These are phyloP conservation scores for Chenopodium quinoa DNA, from an alignment of 148 eudicot species.

Conservation along the genomic window DNA sequence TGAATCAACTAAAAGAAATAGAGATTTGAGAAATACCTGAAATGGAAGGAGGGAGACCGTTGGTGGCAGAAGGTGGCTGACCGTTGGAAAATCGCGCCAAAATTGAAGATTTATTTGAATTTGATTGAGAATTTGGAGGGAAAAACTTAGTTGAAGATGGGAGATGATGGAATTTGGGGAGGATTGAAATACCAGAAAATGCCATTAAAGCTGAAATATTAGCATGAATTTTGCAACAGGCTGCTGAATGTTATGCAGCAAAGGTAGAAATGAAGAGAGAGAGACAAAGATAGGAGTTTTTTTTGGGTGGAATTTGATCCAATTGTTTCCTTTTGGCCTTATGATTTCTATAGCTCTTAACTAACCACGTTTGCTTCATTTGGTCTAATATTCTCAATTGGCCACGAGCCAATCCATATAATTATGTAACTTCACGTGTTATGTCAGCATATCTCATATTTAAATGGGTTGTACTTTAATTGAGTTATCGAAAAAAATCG, in stretches of 20 bases:
- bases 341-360: background rate
- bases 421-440: too few relatives aligned
- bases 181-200: background rate
- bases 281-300: background rate
- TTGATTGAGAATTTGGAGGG: background rate
- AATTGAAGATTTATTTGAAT: background rate
- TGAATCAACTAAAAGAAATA: background rate
- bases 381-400: too few relatives aligned
- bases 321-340: background rate
- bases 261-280: background rate
- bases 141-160: too few relatives aligned
- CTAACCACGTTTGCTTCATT: background rate
- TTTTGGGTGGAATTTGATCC: too few relatives aligned
- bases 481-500: too few relatives aligned
- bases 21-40: constrained; percentile 22
- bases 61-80: constrained; percentile 19
- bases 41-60: constrained; percentile 20
- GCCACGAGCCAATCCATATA: too few relatives aligned
- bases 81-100: constrained; percentile 24
- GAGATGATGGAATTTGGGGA: background rate
- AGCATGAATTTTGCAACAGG: background rate
- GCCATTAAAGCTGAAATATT: background rate
- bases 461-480: too few relatives aligned
- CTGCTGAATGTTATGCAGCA: too few relatives aligned
- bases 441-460: too few relatives aligned